Evolutionary conservation across 2,329 filamentous ascomycete species (phyloP).

Genomic region (Cordyceps pruinosa): DNA sequence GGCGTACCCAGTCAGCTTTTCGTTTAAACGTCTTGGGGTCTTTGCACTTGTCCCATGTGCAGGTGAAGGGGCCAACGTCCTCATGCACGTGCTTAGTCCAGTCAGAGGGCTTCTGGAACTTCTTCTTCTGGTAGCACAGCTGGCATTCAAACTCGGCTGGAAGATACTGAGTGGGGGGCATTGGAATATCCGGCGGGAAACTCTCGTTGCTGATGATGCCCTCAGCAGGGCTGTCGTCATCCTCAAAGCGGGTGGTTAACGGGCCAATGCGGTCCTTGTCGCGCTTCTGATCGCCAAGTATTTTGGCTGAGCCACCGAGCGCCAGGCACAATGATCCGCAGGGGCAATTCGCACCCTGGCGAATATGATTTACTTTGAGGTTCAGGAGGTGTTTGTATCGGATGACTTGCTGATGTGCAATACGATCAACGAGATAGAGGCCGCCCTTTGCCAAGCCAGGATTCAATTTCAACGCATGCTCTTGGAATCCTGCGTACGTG

Average conservation of each 20-base stretch:
- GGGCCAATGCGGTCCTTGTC: slow-evolving; percentile 54
- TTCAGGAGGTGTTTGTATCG: slow-evolving; percentile 74
- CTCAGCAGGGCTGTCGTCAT: slow-evolving; percentile 60
- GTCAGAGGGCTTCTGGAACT: slow-evolving; percentile 84
- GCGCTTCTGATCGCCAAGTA: slow-evolving; percentile 51
- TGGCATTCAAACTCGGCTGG: slow-evolving; percentile 88
- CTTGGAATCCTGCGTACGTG: slow-evolving; percentile 67
- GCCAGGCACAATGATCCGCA: slow-evolving; percentile 58
- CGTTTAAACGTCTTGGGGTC: slow-evolving; percentile 91
- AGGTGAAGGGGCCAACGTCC: slow-evolving; percentile 88
- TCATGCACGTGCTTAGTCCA: slow-evolving; percentile 97
- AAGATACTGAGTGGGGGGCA: slow-evolving; percentile 68
- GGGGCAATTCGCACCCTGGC: slow-evolving; percentile 53
- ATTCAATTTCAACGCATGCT: slow-evolving; percentile 67
- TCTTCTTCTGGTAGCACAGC: slow-evolving; percentile 78
- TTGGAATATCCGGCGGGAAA: slow-evolving; percentile 74
- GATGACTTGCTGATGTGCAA: slow-evolving; percentile 71
- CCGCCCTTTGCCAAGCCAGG: slow-evolving; percentile 54
- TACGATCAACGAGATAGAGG: slow-evolving; percentile 65
- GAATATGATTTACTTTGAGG: slow-evolving; percentile 62
- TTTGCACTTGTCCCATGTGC: slow-evolving; percentile 75
- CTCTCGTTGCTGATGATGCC: slow-evolving; percentile 62
- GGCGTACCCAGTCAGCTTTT: slow-evolving; percentile 92
- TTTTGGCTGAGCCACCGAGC: slow-evolving; percentile 57
- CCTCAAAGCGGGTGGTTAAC: slow-evolving; percentile 41